These are phyloP conservation scores for Pinus albicaulis DNA, from an alignment of 75 land plant species.

Conservation along the genomic window DNA sequence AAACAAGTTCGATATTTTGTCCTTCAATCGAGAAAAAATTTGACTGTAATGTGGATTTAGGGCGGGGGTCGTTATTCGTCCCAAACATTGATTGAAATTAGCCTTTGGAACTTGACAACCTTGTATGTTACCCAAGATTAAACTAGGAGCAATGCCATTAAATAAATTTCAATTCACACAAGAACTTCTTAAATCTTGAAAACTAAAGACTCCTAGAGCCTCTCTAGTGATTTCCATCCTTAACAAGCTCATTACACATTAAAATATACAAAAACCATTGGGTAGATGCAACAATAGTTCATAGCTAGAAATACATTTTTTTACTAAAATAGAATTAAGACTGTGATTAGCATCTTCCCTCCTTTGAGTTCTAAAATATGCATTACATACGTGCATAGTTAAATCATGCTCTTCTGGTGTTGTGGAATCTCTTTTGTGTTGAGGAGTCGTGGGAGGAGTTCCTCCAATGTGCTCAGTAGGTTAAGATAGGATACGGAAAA, in stretches of 20 bases:
- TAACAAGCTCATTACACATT: not conserved
- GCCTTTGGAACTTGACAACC: not conserved
- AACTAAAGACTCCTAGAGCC: not conserved
- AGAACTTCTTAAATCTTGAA: not conserved
- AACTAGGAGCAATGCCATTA: not conserved
- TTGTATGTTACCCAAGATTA: not conserved
- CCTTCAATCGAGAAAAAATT: not conserved
- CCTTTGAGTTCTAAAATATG: not conserved
- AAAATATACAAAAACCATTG: not conserved
- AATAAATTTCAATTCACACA: not conserved
- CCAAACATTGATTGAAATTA: not conserved
- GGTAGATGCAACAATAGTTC: not conserved
- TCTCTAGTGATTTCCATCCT: not conserved
- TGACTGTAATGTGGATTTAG: slow-evolving; percentile 1
- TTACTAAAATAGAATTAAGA: not conserved
- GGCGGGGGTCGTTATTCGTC: not conserved
- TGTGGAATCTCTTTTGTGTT: not conserved
- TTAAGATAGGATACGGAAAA: too few species aligned
- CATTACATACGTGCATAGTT: too few species aligned
- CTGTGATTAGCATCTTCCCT: not conserved
- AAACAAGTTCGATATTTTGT: not conserved
- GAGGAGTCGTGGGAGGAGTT: too few species aligned
- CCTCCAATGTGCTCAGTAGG: too few species aligned
- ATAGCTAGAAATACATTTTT: not conserved
- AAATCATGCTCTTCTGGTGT: slow-evolving; percentile 3